phyloP scores from a whole-genome alignment of 495 filamentous ascomycete genomes.

The Usnea hakonensis region DNA sequence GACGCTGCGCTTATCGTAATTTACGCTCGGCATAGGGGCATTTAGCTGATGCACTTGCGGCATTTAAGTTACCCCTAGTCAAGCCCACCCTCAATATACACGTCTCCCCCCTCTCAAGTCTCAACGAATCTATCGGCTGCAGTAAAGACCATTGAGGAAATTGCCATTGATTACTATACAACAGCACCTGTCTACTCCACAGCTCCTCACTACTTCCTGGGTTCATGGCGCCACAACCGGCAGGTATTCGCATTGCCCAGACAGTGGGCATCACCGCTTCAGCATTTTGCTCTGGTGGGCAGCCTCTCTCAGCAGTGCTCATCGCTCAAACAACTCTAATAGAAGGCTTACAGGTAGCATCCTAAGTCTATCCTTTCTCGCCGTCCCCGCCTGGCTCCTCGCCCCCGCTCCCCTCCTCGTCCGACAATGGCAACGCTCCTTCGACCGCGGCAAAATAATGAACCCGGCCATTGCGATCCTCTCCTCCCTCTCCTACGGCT shows the following conservation, averaged over 20 bases:
- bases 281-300: conserved; percentile 31
- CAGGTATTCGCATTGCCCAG: conserved; percentile 38
- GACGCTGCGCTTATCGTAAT: background rate
- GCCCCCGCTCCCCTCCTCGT: conserved; percentile 46
- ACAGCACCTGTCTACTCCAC: background rate
- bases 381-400: conserved; percentile 44
- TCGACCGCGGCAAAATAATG: conserved; percentile 28
- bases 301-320: background rate
- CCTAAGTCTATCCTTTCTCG: conserved; percentile 34
- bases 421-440: conserved; percentile 40
- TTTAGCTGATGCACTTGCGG: too few species aligned
- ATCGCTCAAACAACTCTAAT: background rate
- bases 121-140: background rate
- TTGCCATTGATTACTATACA: background rate
- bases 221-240: conserved; percentile 19
- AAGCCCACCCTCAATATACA: background rate
- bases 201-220: background rate
- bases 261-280: conserved; percentile 41
- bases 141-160: background rate
- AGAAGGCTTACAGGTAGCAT: conserved; percentile 30
- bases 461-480: conserved; percentile 30
- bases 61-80: background rate
- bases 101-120: background rate
- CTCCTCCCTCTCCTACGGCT: conserved; percentile 33
- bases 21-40: background rate